Base-by-base conservation (phyloP, 768 basidiomycete species). In the Hericium alpestre region DNA sequence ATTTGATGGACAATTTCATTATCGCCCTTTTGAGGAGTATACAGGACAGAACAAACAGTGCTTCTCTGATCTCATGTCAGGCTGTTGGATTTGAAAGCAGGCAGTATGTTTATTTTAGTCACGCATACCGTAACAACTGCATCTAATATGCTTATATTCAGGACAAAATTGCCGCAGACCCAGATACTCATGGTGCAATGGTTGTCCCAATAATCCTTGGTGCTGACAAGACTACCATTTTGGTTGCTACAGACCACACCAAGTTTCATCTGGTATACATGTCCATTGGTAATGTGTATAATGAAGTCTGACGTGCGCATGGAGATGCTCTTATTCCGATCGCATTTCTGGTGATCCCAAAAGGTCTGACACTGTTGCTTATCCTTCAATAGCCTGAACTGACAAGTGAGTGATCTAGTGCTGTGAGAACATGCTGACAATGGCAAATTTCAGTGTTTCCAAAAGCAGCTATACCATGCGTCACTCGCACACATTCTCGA, bases 61-160 rank as follows among this genome's bases (percentile, higher is more conserved):
- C 25, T 50, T 16, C n/a, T 50, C n/a, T 15, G 23, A 76, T 62
- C 61, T 78, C n/a, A 74, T 76, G 71, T 74, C 73, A 0, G 76
- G 71, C 3, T 64, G 73, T 38, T 76, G 67, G 63, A 71, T 71
- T 3, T 77, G 72, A 73, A 54, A 63, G 7, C 74, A 79, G 49
- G 70, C 68, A 12, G 71, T 70, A 39, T 3, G 64, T 64, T 40
- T 4, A n/a, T 40, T 38, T 39, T n/a, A 46, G 56, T 18, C 38
- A 9, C 13, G 8, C 1, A 6, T 5, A 53, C 9, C 12, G 23
- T 15, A 41, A 22, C 46, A 23, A 16, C 23, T 57, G 25, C 22
- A 9, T 27, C 53, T 22, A 2, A 55, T 2, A 54, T 49, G 23
- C 23, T 2, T 23, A 23, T 23, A 23, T 23, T 4, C 23, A 62